Evolutionary conservation across 2,329 filamentous ascomycete genomes (phyloP).

Genomic region (Colletotrichum cordylinicola): DNA sequence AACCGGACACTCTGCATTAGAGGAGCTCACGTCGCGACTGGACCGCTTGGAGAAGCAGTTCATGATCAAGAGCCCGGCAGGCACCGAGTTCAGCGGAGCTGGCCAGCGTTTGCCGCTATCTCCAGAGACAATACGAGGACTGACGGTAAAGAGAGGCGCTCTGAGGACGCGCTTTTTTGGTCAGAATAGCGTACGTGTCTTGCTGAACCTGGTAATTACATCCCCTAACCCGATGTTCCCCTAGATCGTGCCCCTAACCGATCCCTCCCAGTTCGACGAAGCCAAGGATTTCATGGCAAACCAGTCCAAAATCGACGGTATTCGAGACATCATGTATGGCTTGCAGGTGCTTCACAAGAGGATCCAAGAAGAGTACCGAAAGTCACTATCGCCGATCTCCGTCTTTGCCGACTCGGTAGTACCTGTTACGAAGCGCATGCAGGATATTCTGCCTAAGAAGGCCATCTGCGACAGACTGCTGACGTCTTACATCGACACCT

Average conservation of each 20-base stretch:
- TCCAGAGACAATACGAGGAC: slow-evolving; percentile 52
- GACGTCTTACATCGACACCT: slow-evolving; percentile 53
- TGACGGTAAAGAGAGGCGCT: slow-evolving; percentile 54
- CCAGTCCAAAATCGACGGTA: slow-evolving; percentile 42
- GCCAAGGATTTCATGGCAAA: slow-evolving; percentile 56
- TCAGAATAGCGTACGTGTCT: slow-evolving; percentile 56
- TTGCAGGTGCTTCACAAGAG: slow-evolving; percentile 53
- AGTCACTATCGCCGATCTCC: slow-evolving; percentile 54
- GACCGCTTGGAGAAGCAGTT: slow-evolving; percentile 60
- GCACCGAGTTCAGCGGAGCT: slow-evolving; percentile 40
- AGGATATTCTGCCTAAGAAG: slow-evolving; percentile 58
- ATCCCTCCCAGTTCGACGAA: slow-evolving; percentile 52
- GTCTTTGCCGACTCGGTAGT: slow-evolving; percentile 66
- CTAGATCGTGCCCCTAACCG: slow-evolving; percentile 15
- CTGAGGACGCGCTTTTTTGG: slow-evolving; percentile 57
- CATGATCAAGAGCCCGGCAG: slow-evolving; percentile 44
- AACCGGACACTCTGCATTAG: slow-evolving; percentile 40
- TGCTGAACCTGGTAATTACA: slow-evolving; percentile 56
- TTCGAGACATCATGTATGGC: slow-evolving; percentile 47
- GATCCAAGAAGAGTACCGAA: slow-evolving; percentile 52
- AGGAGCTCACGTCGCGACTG: slow-evolving; percentile 55
- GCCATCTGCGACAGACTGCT: slow-evolving; percentile 57
- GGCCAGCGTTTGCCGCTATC: slow-evolving; percentile 36
- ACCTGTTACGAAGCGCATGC: slow-evolving; percentile 62
- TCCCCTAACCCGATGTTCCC: neutral